phyloP scores from a whole-genome alignment of 148 eudicot species.

The Amaranthus palmeri region DNA sequence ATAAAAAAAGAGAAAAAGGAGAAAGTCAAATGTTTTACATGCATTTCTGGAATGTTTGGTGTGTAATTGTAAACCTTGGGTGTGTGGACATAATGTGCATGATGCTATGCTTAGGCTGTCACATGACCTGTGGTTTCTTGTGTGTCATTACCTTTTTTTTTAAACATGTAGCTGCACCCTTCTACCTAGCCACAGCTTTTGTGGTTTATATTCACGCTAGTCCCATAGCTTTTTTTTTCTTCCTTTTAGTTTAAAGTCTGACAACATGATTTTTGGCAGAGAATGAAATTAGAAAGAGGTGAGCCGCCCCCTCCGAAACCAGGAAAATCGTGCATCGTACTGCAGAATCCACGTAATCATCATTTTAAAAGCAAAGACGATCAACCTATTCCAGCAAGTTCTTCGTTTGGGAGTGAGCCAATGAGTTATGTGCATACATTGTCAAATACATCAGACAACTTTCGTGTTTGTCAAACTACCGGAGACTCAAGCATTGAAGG shows the following conservation, averaged over 20 bases:
- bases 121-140: too few relatives aligned
- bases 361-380: slow-evolving; percentile 41
- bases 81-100: too few relatives aligned
- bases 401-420: slow-evolving; percentile 21
- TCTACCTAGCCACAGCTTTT: not conserved
- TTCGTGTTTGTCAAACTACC: slow-evolving; percentile 26
- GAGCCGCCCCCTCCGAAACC: slow-evolving; percentile 29
- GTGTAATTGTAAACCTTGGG: too few relatives aligned
- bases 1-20: too few relatives aligned
- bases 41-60: too few relatives aligned
- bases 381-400: slow-evolving; percentile 20
- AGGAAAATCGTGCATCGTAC: slow-evolving; percentile 25
- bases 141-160: too few relatives aligned
- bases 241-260: slow-evolving; percentile 52
- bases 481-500: slow-evolving; percentile 47
- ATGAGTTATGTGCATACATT: slow-evolving; percentile 20
- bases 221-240: slow-evolving; percentile 7
- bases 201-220: not conserved
- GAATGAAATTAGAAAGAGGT: slow-evolving; percentile 31
- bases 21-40: too few relatives aligned
- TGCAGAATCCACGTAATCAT: slow-evolving; percentile 51
- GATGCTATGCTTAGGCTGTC: too few relatives aligned
- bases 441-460: slow-evolving; percentile 19
- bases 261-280: slow-evolving; percentile 53
- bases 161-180: too few relatives aligned